phyloP scores from a whole-genome alignment of 1,139 yeast species.

The Tardiomyces depauwii region DNA sequence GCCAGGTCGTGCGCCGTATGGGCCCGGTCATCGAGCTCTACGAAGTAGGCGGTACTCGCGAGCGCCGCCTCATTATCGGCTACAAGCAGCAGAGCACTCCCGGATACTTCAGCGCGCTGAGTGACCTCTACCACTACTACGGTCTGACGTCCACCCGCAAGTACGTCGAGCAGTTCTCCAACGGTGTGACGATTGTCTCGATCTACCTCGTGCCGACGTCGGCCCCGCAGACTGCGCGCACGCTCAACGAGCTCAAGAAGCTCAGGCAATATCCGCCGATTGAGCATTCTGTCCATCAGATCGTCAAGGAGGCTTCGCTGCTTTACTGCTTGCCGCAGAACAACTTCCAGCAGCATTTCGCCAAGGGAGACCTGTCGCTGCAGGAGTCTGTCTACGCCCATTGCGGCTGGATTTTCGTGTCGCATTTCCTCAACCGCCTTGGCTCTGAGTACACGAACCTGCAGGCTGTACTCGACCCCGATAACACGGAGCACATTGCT shows the following conservation, averaged over 20 bases:
- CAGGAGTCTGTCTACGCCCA: constrained; percentile 95
- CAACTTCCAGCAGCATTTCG: constrained; percentile 64
- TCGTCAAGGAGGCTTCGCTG: constrained; percentile 88
- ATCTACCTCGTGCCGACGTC: constrained; percentile 57
- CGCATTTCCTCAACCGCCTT: constrained; percentile 87
- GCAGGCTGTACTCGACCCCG: constrained; percentile 49
- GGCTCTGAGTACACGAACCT: constrained; percentile 83
- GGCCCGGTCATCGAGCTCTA: constrained; percentile 92
- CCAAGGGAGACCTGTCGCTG: constrained; percentile 68
- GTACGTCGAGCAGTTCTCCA: constrained; percentile 88
- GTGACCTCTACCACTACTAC: constrained; percentile 83
- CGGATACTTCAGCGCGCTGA: constrained; percentile 78
- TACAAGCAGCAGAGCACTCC: constrained; percentile 78
- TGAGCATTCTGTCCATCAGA: constrained; percentile 78
- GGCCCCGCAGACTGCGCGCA: constrained; percentile 26
- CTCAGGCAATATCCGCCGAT: constrained; percentile 33
- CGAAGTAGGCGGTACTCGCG: constrained; percentile 66
- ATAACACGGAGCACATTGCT: constrained; percentile 53
- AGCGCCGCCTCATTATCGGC: constrained; percentile 82
- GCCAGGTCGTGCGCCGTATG: constrained; percentile 58
- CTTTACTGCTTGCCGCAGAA: constrained; percentile 87
- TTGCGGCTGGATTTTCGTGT: constrained; percentile 83
- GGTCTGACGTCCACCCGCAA: constrained; percentile 78
- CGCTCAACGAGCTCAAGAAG: constrained; percentile 23
- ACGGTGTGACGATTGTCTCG: constrained; percentile 79